Conservation (phyloP, 805 yeast species). For the Yamadazyma laniorum region DNA sequence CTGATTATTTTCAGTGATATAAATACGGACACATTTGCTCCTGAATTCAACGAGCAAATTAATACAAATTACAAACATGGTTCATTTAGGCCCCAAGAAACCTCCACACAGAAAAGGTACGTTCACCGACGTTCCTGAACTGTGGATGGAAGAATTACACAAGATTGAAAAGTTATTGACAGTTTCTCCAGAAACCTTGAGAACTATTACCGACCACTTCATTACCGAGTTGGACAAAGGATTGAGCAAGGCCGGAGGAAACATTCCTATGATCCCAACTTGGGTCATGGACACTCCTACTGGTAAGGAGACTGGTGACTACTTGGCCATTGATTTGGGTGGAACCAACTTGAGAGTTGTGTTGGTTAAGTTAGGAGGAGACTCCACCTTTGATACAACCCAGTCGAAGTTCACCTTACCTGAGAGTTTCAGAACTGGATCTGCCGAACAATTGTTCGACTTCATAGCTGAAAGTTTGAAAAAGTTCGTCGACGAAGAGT, state of each 20-base stretch:
- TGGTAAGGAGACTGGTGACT: constrained; percentile 87
- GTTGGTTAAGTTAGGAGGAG: constrained; percentile 78
- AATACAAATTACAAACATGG: constrained; percentile 46
- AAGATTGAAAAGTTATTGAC: constrained; percentile 61
- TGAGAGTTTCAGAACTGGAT: constrained; percentile 70
- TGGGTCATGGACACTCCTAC: constrained; percentile 96
- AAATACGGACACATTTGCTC: constrained; percentile 1
- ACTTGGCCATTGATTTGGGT: constrained; percentile 92
- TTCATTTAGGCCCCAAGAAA: constrained; percentile 78
- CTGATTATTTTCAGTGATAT: constrained; percentile 2
- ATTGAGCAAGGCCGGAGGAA: constrained; percentile 69
- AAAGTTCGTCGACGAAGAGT: constrained; percentile 62
- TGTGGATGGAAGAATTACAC: constrained; percentile 55
- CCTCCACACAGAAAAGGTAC: constrained; percentile 76
- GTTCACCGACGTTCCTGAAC: constrained; percentile 61
- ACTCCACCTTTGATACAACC: constrained; percentile 77
- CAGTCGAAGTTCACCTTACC: constrained; percentile 88
- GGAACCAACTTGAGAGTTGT: constrained; percentile 96
- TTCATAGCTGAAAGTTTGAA: constrained; percentile 83
- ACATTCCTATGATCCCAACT: constrained; percentile 95
- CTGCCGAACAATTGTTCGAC: constrained; percentile 72
- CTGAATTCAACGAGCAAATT: too few relatives aligned
- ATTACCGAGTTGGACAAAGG: constrained; percentile 80
- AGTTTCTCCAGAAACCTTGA: constrained; percentile 58
- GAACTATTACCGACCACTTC: constrained; percentile 71